Conservation (phyloP, 1,284 basidiomycete species). For the Cronartium quercuum region DNA sequence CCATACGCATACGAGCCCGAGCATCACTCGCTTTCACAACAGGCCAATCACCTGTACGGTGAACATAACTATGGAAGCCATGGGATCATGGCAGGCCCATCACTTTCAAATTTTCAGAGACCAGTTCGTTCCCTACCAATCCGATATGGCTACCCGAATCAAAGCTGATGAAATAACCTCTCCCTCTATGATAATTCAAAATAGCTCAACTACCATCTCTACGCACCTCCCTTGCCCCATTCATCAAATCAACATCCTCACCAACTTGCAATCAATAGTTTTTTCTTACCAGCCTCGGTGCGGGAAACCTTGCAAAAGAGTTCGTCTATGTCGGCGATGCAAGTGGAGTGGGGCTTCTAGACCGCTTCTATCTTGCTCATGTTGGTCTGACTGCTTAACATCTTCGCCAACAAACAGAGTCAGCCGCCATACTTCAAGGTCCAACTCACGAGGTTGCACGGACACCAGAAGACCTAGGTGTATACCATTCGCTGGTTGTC, state of each 20-base stretch:
- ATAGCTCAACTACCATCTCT: constrained; percentile 85
- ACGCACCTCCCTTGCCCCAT: constrained; percentile 62
- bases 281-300: constrained; percentile 66
- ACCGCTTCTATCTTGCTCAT: constrained; percentile 34
- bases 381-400: constrained; percentile 44
- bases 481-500: constrained; percentile 79
- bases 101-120: constrained; percentile 37
- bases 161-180: too few species aligned
- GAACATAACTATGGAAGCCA: constrained; percentile 2
- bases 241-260: constrained; percentile 53
- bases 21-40: constrained; percentile 15
- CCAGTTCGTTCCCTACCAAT: constrained; percentile 28
- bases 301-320: constrained; percentile 73
- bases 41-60: constrained; percentile 12
- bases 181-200: not conserved
- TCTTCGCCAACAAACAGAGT: constrained; percentile 36
- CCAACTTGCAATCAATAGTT: constrained; percentile 51
- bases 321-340: constrained; percentile 52
- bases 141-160: too few species aligned
- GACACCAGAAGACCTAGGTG: constrained; percentile 80
- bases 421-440: constrained; percentile 39
- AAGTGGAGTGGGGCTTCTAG: constrained; percentile 24
- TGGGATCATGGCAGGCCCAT: constrained; percentile 14
- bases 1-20: constrained; percentile 35
- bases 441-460: constrained; percentile 53